Evolutionary conservation across 257 asterid genomes (phyloP), one percentile per base, ranked within the genome.

Genomic region (Ballota nigra): DNA sequence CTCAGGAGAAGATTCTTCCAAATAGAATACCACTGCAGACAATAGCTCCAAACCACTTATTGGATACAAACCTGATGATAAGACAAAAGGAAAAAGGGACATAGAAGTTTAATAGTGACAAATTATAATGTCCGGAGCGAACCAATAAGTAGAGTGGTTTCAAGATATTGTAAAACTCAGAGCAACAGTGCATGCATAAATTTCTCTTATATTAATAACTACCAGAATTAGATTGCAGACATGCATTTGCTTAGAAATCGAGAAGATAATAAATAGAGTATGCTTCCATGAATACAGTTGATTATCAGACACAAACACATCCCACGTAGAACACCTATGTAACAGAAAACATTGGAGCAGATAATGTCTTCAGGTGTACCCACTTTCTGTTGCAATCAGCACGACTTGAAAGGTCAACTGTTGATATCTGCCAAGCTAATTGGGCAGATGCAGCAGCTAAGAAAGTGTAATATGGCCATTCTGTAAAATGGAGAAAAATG

Each of bases 41-140:
- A 63, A 88, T 78, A 13, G 89, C 95, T 13, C 98, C 98, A 81
- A 90, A 92, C 95, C 92, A 88, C 83, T 87, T 88, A 66, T 90
- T 92, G 87, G 98, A 90, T 59, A 85, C 86, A 82, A 92, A 92
- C 68, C 97, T 92, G 75, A 38, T 66, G 18, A 61, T 22, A 53
- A 68, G 20, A 65, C 33, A 63, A 70, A 8, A 45, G 58, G 18
- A 68, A 38, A 69, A 49, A 3, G 51, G 18, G 34, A 52, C 4
- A 36, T 51, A 55, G 33, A 38, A 65, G 62, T 38, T 20, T 8
- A 66, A 49, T 20, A 15, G n/a, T n/a, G n/a, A 63, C 55, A n/a
- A 24, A 1, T 8, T 1, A 15, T 28, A 68, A 67, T 16, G 16
- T 55, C 33, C n/a, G 20, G 58, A 73, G 64, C 31, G 1, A 62